These are phyloP conservation scores for Colletotrichum musae DNA, from an alignment of 2,329 filamentous ascomycete species.

Conservation along the genomic window DNA sequence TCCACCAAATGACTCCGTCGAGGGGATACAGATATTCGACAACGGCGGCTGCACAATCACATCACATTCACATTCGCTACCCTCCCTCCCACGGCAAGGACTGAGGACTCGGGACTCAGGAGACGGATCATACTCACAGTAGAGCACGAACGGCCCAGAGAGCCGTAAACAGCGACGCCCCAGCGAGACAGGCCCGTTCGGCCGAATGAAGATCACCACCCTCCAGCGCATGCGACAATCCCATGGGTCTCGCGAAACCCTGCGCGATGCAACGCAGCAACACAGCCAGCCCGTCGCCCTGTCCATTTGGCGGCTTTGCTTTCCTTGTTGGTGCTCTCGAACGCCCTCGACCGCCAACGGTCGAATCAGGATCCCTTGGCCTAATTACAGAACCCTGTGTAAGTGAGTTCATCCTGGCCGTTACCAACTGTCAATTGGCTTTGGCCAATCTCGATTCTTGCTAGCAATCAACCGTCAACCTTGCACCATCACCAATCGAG, in stretches of 20 bases:
- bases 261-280: constrained; percentile 19
- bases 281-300: constrained; percentile 23
- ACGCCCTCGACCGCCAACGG: background rate
- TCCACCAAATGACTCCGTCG: constrained; percentile 4
- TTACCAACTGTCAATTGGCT: constrained; percentile 14
- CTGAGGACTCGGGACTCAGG: no score
- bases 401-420: constrained; percentile 24
- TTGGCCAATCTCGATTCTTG: constrained; percentile 32
- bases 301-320: constrained; percentile 22
- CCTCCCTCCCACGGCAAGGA: no score
- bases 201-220: constrained; percentile 37
- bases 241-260: constrained; percentile 20
- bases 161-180: constrained; percentile 14
- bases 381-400: constrained; percentile 35
- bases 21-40: background rate
- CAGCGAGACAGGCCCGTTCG: constrained; percentile 27
- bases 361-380: constrained; percentile 37
- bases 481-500: constrained; percentile 21
- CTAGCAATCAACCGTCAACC: constrained; percentile 19
- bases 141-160: background rate
- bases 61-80: background rate
- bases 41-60: constrained; percentile 1
- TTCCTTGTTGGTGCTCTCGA: constrained; percentile 16
- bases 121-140: background rate
- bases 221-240: constrained; percentile 7